Evolutionary conservation across 1,284 basidiomycete species (phyloP).

Genomic region (Cryptococcus sp.): DNA sequence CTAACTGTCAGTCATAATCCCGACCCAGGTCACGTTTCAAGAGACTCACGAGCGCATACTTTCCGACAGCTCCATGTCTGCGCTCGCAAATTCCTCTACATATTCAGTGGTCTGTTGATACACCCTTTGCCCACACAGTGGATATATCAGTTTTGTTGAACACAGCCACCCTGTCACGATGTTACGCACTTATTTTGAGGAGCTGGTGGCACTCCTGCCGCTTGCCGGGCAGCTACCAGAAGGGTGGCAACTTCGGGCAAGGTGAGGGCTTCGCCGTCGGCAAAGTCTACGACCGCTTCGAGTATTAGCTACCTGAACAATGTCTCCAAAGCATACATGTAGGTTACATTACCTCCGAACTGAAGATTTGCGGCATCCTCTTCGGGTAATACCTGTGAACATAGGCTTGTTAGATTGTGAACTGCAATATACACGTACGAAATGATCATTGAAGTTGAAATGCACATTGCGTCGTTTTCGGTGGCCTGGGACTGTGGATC

Average conservation of each 20-base stretch:
- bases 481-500: too few relatives aligned
- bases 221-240: conserved; percentile 26
- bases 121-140: conserved; percentile 21
- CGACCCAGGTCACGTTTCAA: not conserved
- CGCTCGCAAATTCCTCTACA: conserved; percentile 40
- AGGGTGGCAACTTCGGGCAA: conserved; percentile 39
- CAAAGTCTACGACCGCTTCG: conserved; percentile 31
- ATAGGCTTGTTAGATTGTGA: too few relatives aligned
- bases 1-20: not conserved
- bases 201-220: conserved; percentile 33
- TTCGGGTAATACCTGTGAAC: conserved; percentile 28
- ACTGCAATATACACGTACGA: too few relatives aligned
- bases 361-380: conserved; percentile 48
- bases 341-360: conserved; percentile 38
- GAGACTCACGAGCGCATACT: conserved; percentile 42
- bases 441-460: too few relatives aligned
- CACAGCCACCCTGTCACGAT: not conserved
- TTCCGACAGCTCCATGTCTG: conserved; percentile 27
- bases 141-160: not conserved
- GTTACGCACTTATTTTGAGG: conserved; percentile 45
- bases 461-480: too few relatives aligned
- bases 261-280: conserved; percentile 42
- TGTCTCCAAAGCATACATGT: not conserved
- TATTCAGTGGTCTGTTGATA: conserved; percentile 42
- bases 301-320: not conserved